A percentile compares a stretch with the other conserved stretches of the same genome.
Conservation (phyloP, 176 grass and related monocot species). For the Oryza meridionalis region DNA sequence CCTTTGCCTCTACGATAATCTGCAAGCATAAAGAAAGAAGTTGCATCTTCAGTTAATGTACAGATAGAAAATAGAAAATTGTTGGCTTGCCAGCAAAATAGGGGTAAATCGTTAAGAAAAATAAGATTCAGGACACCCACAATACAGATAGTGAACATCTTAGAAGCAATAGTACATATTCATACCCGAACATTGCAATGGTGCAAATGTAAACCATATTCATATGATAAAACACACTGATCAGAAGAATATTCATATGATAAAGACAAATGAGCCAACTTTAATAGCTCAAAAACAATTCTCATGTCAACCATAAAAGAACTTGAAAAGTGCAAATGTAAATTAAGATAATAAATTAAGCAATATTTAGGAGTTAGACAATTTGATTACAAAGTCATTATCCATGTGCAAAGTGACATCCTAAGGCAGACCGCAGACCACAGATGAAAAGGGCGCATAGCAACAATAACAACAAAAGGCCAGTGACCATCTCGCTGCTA, state of each 20-base stretch:
- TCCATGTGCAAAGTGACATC: not conserved
- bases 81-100: not conserved
- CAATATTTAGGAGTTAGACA: slow-evolving; percentile 11
- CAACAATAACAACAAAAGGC: slow-evolving; percentile 26
- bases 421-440: not conserved
- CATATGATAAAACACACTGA: slow-evolving; percentile 4
- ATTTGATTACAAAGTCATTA: not conserved
- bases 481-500: not conserved
- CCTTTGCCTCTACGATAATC: slow-evolving; percentile 74
- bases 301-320: slow-evolving; percentile 13
- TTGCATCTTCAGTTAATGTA: slow-evolving; percentile 27
- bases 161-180: not conserved
- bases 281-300: slow-evolving; percentile 12
- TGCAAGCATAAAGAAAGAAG: slow-evolving; percentile 48
- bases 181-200: not conserved
- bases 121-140: slow-evolving; percentile 2
- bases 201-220: no score
- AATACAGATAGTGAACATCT: slow-evolving; percentile 9
- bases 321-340: slow-evolving; percentile 1
- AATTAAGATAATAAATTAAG: slow-evolving; percentile 1
- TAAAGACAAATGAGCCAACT: slow-evolving; percentile 15
- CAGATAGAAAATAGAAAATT: slow-evolving; percentile 34
- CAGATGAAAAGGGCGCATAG: not conserved
- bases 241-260: no score
- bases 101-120: not conserved